These are phyloP conservation scores for Austroboletus niveus DNA, from an alignment of 1,284 basidiomycete genomes.

Conservation along the genomic window DNA sequence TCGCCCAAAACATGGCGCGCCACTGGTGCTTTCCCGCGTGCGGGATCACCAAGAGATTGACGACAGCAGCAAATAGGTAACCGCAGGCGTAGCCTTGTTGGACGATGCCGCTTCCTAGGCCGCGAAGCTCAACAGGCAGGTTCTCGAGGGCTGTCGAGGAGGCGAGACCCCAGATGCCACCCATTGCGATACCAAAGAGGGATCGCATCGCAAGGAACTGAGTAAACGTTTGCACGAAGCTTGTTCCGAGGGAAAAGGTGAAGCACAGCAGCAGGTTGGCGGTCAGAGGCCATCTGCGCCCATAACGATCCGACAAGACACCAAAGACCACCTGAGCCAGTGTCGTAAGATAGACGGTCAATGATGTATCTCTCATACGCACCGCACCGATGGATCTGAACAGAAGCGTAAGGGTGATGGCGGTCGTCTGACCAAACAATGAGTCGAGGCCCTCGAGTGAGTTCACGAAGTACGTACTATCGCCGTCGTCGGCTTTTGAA, in stretches of 20 bases:
- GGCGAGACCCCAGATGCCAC: constrained; percentile 78
- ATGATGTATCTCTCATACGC: constrained; percentile 17
- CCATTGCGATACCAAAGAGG: constrained; percentile 88
- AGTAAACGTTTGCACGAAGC: constrained; percentile 64
- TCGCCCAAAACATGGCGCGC: constrained; percentile 69
- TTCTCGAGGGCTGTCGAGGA: constrained; percentile 85
- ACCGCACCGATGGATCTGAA: constrained; percentile 87
- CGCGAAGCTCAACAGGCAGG: constrained; percentile 84
- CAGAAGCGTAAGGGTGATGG: constrained; percentile 91
- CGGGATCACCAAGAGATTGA: constrained; percentile 75
- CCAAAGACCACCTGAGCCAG: constrained; percentile 65
- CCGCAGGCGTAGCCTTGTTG: constrained; percentile 81
- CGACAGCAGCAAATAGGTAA: constrained; percentile 62
- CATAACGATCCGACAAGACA: constrained; percentile 81
- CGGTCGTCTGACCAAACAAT: constrained; percentile 53
- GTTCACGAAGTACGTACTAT: constrained; percentile 48
- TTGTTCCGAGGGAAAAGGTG: constrained; percentile 75
- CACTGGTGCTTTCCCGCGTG: constrained; percentile 44
- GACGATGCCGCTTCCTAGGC: constrained; percentile 83
- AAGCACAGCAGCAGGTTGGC: constrained; percentile 71
- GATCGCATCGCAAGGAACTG: constrained; percentile 74
- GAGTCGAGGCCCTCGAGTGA: not conserved
- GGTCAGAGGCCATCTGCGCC: constrained; percentile 91
- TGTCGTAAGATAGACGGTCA: not conserved
- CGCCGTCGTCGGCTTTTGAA: constrained; percentile 44